Evolutionary conservation across 2,329 filamentous ascomycete species (phyloP), one percentile per base, ranked within the genome.

Genomic region (Fusarium sp.): DNA sequence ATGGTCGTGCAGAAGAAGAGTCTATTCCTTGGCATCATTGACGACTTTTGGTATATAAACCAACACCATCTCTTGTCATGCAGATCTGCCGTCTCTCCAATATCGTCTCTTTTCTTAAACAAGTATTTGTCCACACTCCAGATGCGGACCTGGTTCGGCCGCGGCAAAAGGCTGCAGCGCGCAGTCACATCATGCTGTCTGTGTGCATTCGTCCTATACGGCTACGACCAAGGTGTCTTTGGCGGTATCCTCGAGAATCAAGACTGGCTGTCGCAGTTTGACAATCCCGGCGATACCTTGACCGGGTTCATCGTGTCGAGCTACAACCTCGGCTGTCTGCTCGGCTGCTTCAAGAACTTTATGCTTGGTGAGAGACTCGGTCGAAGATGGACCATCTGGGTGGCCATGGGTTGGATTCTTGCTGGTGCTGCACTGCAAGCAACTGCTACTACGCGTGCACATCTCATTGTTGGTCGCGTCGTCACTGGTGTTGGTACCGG

Each of bases 351-450:
- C 17, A 61, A 78, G 54, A 79, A 81, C 42, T 75, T 83, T 32
- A 70, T 71, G 17, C 70, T 84, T 13, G 86, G 85, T 6, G 86
- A 89, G 44, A 60, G 74, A 0, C 69, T 81, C 1, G 79, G 79
- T 15, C 65, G 79, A 33, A 70, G 81, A 37, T 82, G 80, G 8
- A 86, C 86, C 29, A 83, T 88, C 52, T 76, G 83, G 33, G 19
- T 76, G 1, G 87, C 86, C 14, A 80, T 80, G 23, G 59, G 74
- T 4, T 80, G 88, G 57, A 83, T 88, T 77, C 78, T 85, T 3
- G 54, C 85, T 11, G 86, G 86, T 2, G 84, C 85, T 25, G 74
- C 81, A 4, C 77, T 89, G n/a, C 87, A 89, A 70, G 75, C 82
- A 19, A 76, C 77, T 5, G 53, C 76, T 1, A 71, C 71, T 70